These are phyloP conservation scores for Sporothrix protearum DNA, from an alignment of 2,329 filamentous ascomycete species.

Conservation along the genomic window DNA sequence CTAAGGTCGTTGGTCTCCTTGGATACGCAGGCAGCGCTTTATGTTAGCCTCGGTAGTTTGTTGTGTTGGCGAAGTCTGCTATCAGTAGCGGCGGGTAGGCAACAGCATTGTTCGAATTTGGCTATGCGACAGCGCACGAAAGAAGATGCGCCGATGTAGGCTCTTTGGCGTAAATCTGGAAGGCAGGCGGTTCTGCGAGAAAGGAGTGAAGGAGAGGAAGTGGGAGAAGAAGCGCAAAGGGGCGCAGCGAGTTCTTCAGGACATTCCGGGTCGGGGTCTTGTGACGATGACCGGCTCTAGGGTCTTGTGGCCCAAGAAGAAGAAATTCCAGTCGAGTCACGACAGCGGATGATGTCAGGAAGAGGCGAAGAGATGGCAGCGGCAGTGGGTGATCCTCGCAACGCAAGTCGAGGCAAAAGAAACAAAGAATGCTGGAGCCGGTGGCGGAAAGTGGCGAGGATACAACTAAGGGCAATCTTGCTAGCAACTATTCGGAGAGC, in stretches of 20 bases:
- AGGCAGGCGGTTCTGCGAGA: not conserved
- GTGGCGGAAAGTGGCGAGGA: slow-evolving; percentile 13
- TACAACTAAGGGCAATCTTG: not conserved
- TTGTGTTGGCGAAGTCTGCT: not conserved
- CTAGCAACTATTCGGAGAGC: slow-evolving; percentile 7
- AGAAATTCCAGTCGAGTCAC: not conserved
- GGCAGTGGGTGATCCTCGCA: slow-evolving; percentile 1
- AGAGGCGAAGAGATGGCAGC: not conserved
- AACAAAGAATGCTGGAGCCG: slow-evolving; percentile 16
- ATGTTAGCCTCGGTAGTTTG: not conserved
- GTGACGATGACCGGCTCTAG: not conserved
- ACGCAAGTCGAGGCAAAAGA: not conserved
- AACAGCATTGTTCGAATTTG: slow-evolving; percentile 18
- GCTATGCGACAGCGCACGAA: not conserved
- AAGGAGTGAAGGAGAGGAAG: not conserved
- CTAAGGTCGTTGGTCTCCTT: not conserved
- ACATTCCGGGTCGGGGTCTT: slow-evolving; percentile 20
- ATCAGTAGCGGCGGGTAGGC: slow-evolving; percentile 19
- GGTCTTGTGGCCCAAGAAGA: not conserved
- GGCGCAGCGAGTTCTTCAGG: slow-evolving; percentile 22
- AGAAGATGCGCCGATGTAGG: not conserved
- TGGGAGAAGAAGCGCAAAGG: slow-evolving; percentile 11
- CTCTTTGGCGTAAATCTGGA: not conserved
- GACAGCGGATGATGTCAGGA: not conserved
- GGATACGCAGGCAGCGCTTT: not conserved